A percentile compares a stretch with the other conserved stretches of the same genome.
phyloP scores from a whole-genome alignment of 345 rosid genomes.

The Brassica nigra region DNA sequence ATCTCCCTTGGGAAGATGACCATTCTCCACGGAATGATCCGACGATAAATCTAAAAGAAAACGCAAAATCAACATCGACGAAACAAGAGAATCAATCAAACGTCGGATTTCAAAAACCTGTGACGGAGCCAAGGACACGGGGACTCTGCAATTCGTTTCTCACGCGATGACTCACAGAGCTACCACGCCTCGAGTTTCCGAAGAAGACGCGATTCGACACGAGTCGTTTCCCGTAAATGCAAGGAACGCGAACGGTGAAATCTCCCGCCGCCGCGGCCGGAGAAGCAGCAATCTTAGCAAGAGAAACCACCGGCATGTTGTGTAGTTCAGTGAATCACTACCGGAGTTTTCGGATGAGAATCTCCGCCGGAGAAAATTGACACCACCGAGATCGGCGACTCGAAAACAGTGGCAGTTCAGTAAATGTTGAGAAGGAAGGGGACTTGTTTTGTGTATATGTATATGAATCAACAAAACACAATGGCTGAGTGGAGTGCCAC shows the following conservation, averaged over 20 bases:
- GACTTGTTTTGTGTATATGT: conserved; percentile 12
- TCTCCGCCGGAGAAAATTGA: conserved; percentile 17
- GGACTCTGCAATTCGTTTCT: conserved; percentile 43
- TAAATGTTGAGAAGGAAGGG: conserved; percentile 18
- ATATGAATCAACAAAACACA: background rate
- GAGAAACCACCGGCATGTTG: conserved; percentile 43
- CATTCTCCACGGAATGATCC: conserved; percentile 56
- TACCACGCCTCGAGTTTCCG: conserved; percentile 26
- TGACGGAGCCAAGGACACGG: conserved; percentile 48
- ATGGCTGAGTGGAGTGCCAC: conserved; percentile 26
- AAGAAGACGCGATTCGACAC: conserved; percentile 43
- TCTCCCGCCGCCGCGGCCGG: conserved; percentile 17
- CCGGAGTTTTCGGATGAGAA: background rate
- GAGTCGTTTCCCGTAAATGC: conserved; percentile 23
- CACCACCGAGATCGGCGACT: conserved; percentile 17
- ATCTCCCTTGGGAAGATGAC: conserved; percentile 62
- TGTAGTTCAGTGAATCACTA: conserved; percentile 18
- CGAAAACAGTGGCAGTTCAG: conserved; percentile 27
- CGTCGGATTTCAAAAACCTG: conserved; percentile 47
- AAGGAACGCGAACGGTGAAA: conserved; percentile 30
- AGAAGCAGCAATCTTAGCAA: conserved; percentile 29
- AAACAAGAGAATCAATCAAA: background rate
- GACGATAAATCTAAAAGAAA: conserved; percentile 48
- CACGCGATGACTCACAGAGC: conserved; percentile 23
- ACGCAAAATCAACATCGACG: conserved; percentile 44